Percentiles rank a stretch among this genome's conserved stretches.
Conservation (phyloP, 495 filamentous ascomycete genomes). For the Podospora tetraspora region DNA sequence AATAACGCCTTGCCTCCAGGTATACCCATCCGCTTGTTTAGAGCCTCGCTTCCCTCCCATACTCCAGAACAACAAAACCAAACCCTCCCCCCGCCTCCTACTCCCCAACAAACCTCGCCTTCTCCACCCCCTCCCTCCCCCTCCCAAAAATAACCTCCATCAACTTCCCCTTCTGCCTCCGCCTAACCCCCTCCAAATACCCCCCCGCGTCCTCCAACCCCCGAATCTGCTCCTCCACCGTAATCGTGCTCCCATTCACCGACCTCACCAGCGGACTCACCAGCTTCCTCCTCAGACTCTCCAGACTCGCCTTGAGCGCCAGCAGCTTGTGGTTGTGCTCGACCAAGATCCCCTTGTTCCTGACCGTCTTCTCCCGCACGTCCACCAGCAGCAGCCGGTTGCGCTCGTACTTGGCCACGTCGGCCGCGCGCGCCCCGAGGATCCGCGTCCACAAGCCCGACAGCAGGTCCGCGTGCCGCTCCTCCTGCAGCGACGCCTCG, state of each 20-base stretch:
- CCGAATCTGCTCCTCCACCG: constrained; percentile 75
- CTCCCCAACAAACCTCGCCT: constrained; percentile 12
- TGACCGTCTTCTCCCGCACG: constrained; percentile 72
- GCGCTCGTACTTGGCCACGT: constrained; percentile 80
- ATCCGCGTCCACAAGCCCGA: constrained; percentile 80
- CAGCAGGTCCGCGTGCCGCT: constrained; percentile 71
- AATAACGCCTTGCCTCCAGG: neutral
- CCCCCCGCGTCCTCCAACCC: constrained; percentile 73
- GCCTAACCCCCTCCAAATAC: constrained; percentile 65
- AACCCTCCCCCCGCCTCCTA: neutral
- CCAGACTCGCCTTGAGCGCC: constrained; percentile 73
- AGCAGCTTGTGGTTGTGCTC: constrained; percentile 77
- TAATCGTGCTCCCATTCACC: constrained; percentile 59
- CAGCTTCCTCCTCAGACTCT: constrained; percentile 68
- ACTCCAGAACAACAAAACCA: neutral
- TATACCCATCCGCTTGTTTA: no score
- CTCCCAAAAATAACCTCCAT: constrained; percentile 74
- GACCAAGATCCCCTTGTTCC: constrained; percentile 77
- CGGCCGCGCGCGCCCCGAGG: constrained; percentile 62
- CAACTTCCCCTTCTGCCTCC: constrained; percentile 74
- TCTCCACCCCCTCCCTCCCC: constrained; percentile 5
- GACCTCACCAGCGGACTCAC: constrained; percentile 73
- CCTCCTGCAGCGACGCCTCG: constrained; percentile 73
- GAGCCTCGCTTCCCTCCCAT: no score
- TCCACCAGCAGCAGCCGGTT: constrained; percentile 70